Evolutionary conservation across 2,329 filamentous ascomycete genomes (phyloP), one percentile per base, ranked within the genome.

Genomic region (Ophiognomonia clavigignenti-juglandacearum): DNA sequence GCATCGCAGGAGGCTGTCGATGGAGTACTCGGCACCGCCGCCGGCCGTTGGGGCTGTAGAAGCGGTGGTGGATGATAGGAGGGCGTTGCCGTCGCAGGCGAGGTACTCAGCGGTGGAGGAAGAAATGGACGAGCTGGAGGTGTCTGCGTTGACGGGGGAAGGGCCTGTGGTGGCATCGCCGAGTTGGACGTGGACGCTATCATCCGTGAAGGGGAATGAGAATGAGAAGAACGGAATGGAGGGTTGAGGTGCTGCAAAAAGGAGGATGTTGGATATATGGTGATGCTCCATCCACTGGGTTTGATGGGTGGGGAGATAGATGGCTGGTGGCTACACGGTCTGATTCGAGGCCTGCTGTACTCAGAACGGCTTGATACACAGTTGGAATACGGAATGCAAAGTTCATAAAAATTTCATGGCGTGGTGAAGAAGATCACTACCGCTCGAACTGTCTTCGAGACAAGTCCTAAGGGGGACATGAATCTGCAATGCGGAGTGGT

Each of bases 1-100:
- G 49, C 45, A 49, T 6, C 39, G 49, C 9, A 34, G 49, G 18
- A 40, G 42, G 7, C n/a, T 49, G 4, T 51, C 46, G 27, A 19
- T 39, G 10, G 20, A 29, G 2, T 31, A 43, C 8, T 45, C 45
- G 6, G 45, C 49, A 1, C 18, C 38, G 4, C 45, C 45, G 2
- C 27, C 38, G 22, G 26, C 13, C 34, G 23, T 6, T 18, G 8
- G 4, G 9, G 26, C 19, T 11, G 40, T 5, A 34, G 43, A 3
- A 18, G 37, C 19, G 13, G 16, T n/a, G 11, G 6, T 20, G 26
- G 23, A 4, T 4, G 32, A 11, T 3, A n/a, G 24, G n/a, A 22
- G 24, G 19, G 29, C 19, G 14, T 8, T 37, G 14, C 27, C 18
- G 23, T 20, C 40, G 7, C 46, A 22, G 11, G 26, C 6, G 14